phyloP scores from a whole-genome alignment of 192 early-diverging fungal genomes.

The Martensiomyces pterosporus region DNA sequence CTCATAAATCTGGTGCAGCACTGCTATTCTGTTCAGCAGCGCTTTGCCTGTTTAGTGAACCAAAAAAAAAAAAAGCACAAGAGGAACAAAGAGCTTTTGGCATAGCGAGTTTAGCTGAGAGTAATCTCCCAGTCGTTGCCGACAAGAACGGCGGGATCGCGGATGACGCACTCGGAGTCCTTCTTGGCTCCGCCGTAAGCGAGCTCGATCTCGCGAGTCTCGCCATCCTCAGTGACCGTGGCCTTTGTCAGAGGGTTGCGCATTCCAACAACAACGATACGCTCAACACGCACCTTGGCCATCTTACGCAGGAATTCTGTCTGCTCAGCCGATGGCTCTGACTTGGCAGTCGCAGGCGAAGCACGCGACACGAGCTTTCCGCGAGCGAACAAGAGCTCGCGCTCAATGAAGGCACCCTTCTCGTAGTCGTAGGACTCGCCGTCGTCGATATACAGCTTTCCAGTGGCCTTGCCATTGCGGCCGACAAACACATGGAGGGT shows the following conservation, averaged over 20 bases:
- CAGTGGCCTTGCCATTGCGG: conserved; percentile 62
- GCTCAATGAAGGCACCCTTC: conserved; percentile 64
- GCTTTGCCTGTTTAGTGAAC: neutral
- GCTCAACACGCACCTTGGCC: conserved; percentile 45
- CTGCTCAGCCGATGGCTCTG: conserved; percentile 8
- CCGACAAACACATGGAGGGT: conserved; percentile 83
- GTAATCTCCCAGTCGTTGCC: conserved; percentile 44
- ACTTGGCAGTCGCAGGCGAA: conserved; percentile 10
- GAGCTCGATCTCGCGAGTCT: conserved; percentile 24
- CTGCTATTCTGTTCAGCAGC: too few species aligned
- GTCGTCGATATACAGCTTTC: conserved; percentile 88
- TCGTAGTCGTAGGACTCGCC: conserved; percentile 73
- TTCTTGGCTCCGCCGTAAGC: conserved; percentile 12
- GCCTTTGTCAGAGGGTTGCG: conserved; percentile 28
- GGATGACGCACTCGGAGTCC: conserved; percentile 31
- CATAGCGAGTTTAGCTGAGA: conserved; percentile 26
- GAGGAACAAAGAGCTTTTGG: neutral
- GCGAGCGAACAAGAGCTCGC: conserved; percentile 27
- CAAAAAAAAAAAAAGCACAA: neutral
- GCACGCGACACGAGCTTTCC: conserved; percentile 40
- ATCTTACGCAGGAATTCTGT: conserved; percentile 15
- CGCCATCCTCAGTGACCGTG: conserved; percentile 26
- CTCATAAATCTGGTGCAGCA: too few species aligned
- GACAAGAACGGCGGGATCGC: conserved; percentile 48
- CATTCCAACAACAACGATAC: conserved; percentile 41